These are phyloP conservation scores for Apiospora arundinis DNA, from an alignment of 2,329 filamentous ascomycete genomes.

Conservation along the genomic window DNA sequence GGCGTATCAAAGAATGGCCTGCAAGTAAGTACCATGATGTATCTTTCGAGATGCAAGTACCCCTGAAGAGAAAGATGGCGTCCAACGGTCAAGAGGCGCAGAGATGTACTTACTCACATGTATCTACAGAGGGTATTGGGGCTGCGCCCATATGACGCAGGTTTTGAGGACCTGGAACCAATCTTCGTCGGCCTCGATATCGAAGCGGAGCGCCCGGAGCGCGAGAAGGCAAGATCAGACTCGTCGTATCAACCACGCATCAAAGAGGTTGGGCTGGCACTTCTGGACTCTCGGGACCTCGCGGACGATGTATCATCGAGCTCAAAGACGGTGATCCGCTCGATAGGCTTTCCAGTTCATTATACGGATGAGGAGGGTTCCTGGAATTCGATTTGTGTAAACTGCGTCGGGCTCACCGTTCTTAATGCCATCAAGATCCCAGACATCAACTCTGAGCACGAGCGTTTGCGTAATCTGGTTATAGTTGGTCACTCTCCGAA, in stretches of 20 bases:
- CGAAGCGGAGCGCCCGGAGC: background rate
- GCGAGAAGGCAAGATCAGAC: background rate
- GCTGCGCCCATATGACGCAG: background rate
- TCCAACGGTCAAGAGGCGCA: background rate
- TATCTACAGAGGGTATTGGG: background rate
- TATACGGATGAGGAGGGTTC: no score
- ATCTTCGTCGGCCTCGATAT: background rate
- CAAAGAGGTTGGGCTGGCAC: background rate
- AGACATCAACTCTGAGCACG: background rate
- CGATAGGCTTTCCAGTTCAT: background rate
- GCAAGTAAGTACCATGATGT: background rate
- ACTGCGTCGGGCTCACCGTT: background rate
- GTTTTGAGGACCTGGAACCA: background rate
- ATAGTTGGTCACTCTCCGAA: conserved; percentile 3
- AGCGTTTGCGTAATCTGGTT: background rate
- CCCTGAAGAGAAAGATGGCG: background rate
- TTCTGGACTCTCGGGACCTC: background rate
- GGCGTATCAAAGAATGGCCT: background rate
- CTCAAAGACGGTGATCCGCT: background rate
- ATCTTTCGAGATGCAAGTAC: background rate
- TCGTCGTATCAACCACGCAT: background rate
- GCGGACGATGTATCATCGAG: background rate
- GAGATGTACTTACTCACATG: background rate
- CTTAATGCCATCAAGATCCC: background rate
- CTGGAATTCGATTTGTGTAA: background rate